A percentile compares a stretch with the other conserved stretches of the same genome.
phyloP scores from a whole-genome alignment of 495 filamentous ascomycete genomes.

The Xylaria palmicola region DNA sequence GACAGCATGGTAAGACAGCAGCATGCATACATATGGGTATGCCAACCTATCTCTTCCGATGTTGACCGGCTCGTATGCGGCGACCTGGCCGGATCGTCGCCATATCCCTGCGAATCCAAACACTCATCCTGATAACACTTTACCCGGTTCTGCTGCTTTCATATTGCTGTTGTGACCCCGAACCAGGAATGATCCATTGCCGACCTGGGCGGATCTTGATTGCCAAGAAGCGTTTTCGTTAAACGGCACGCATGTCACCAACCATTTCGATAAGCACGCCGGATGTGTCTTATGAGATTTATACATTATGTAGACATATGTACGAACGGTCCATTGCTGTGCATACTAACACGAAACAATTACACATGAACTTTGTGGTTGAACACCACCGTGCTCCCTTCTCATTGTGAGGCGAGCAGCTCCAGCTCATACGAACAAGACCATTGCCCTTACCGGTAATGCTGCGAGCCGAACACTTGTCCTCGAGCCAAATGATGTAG shows the following conservation, averaged over 20 bases:
- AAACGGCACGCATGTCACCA: not conserved
- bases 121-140: not conserved
- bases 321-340: not conserved
- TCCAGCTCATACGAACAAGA: not conserved
- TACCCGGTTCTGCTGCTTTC: not conserved
- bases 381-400: not conserved
- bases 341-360: not conserved
- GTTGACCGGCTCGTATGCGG: not conserved
- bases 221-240: not conserved
- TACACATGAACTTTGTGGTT: conserved; percentile 6
- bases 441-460: not conserved
- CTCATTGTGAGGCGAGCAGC: not conserved
- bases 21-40: not conserved
- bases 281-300: not conserved
- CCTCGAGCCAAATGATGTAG: not conserved
- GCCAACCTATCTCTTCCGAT: not conserved
- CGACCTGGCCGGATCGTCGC: not conserved
- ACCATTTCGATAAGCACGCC: not conserved
- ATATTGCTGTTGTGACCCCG: not conserved
- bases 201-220: not conserved
- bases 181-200: not conserved
- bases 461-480: not conserved
- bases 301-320: conserved; percentile 10
- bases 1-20: too few relatives aligned
- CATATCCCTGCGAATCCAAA: conserved; percentile 4